phyloP scores from a whole-genome alignment of 352 stramenopile species.

The Phytophthora ramorum region DNA sequence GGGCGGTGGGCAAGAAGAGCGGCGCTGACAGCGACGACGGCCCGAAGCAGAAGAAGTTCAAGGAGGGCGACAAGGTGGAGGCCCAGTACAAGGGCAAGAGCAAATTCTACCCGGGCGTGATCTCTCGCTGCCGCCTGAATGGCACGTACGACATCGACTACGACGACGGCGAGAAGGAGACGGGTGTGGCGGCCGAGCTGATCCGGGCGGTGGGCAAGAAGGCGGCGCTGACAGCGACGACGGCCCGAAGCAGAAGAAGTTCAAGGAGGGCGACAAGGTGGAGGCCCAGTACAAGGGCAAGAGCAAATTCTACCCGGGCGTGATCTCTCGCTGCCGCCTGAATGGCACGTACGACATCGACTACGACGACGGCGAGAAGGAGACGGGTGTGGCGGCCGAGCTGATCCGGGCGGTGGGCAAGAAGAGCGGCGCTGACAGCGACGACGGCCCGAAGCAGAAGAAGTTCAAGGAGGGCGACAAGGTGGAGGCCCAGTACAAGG shows the following conservation, averaged over 20 bases:
- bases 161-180: slow-evolving; percentile 24
- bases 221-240: slow-evolving; percentile 15
- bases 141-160: slow-evolving; percentile 27
- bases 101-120: slow-evolving; percentile 23
- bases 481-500: slow-evolving; percentile 27
- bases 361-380: slow-evolving; percentile 24
- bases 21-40: slow-evolving; percentile 19
- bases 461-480: slow-evolving; percentile 26
- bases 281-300: slow-evolving; percentile 26
- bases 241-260: slow-evolving; percentile 20
- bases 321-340: slow-evolving; percentile 22
- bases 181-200: slow-evolving; percentile 21
- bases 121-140: slow-evolving; percentile 20
- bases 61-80: slow-evolving; percentile 24
- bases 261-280: slow-evolving; percentile 25
- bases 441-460: slow-evolving; percentile 20
- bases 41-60: slow-evolving; percentile 24
- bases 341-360: slow-evolving; percentile 27
- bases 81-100: slow-evolving; percentile 27
- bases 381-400: slow-evolving; percentile 24
- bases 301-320: slow-evolving; percentile 22
- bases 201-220: slow-evolving; percentile 18
- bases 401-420: slow-evolving; percentile 16
- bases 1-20: slow-evolving; percentile 12
- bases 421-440: slow-evolving; percentile 15